Conservation (phyloP, 2,329 filamentous ascomycete species). For the Mycosphaerella arachidis region DNA sequence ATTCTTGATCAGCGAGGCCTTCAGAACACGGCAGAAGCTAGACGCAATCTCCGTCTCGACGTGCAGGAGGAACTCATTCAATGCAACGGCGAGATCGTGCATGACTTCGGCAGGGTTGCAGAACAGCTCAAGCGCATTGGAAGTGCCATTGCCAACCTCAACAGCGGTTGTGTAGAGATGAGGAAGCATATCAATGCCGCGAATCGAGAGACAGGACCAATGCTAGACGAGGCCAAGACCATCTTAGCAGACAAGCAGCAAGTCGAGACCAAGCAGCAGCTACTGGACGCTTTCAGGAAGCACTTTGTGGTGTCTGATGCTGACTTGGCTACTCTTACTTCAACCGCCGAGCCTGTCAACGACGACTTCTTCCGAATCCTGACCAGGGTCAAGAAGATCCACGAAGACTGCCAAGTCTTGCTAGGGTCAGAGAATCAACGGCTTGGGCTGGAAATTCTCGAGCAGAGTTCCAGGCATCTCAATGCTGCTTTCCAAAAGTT, state of each 20-base stretch:
- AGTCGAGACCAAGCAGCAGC: slow-evolving; percentile 71
- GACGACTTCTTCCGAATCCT: slow-evolving; percentile 78
- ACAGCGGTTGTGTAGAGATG: slow-evolving; percentile 75
- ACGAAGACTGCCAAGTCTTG: slow-evolving; percentile 81
- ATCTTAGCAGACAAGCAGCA: slow-evolving; percentile 69
- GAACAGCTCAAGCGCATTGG: slow-evolving; percentile 90
- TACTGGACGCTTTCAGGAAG: slow-evolving; percentile 70
- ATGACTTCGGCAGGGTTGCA: slow-evolving; percentile 83
- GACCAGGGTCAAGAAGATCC: slow-evolving; percentile 76
- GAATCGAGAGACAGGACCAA: slow-evolving; percentile 66
- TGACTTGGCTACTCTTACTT: slow-evolving; percentile 70
- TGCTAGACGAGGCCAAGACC: slow-evolving; percentile 70
- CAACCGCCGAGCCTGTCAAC: slow-evolving; percentile 75
- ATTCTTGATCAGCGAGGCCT: slow-evolving; percentile 70
- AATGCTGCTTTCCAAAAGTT: slow-evolving; percentile 92
- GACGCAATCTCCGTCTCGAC: slow-evolving; percentile 74
- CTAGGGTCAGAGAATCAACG: slow-evolving; percentile 87
- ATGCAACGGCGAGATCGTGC: slow-evolving; percentile 82
- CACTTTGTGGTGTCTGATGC: slow-evolving; percentile 84
- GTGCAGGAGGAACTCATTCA: slow-evolving; percentile 89
- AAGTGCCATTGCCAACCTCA: slow-evolving; percentile 69
- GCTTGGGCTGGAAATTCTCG: slow-evolving; percentile 84
- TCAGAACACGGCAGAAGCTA: slow-evolving; percentile 69
- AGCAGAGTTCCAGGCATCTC: slow-evolving; percentile 79
- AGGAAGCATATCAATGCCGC: slow-evolving; percentile 71